These are phyloP conservation scores for Gossypium australe DNA, from an alignment of 345 rosid species.

Conservation along the genomic window DNA sequence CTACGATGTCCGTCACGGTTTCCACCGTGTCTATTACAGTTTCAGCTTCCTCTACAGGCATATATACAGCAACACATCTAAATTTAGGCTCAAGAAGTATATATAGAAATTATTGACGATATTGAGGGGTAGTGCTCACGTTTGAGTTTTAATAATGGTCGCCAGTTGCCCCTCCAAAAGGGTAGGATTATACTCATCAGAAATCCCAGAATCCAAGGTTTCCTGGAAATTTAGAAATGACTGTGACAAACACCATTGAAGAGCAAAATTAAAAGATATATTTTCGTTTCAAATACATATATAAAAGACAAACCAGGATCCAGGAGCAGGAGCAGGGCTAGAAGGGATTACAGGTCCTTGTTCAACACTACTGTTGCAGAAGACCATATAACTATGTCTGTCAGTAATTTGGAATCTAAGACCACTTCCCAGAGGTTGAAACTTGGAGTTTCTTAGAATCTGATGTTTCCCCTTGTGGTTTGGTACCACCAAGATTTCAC, in stretches of 20 bases:
- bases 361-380: not conserved
- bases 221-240: slow-evolving; percentile 28
- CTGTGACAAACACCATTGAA: not conserved
- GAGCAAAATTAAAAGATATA: not conserved
- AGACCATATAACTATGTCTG: slow-evolving; percentile 6
- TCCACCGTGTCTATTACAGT: slow-evolving; percentile 30
- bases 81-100: not conserved
- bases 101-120: not conserved
- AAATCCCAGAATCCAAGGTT: slow-evolving; percentile 43
- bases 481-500: not conserved
- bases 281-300: not conserved
- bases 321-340: slow-evolving; percentile 5
- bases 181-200: slow-evolving; percentile 36
- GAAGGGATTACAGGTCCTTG: slow-evolving; percentile 7
- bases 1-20: slow-evolving; percentile 30
- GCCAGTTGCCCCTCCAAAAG: slow-evolving; percentile 35
- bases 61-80: not conserved
- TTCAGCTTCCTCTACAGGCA: slow-evolving; percentile 29
- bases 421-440: not conserved
- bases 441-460: not conserved
- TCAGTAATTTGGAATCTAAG: not conserved
- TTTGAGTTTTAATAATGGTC: slow-evolving; percentile 34
- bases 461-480: not conserved
- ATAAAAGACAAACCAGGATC: slow-evolving; percentile 8
- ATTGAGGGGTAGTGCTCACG: slow-evolving; percentile 16